These are phyloP conservation scores for Epichloe gansuensis DNA, from an alignment of 2,329 filamentous ascomycete species.

Conservation along the genomic window DNA sequence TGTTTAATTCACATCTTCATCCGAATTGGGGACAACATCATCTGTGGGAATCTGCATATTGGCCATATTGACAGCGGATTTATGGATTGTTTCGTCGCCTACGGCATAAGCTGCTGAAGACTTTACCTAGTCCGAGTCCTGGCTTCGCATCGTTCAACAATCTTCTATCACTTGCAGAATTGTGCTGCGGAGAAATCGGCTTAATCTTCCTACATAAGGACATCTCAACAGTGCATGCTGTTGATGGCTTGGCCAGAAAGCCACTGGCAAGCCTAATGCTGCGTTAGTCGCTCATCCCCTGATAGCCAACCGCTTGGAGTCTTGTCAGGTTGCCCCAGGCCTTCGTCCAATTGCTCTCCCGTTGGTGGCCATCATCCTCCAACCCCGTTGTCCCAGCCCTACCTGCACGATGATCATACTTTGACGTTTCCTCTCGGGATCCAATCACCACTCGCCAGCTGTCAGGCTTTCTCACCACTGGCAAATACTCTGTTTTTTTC, in stretches of 20 bases:
- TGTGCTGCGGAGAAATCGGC: not conserved
- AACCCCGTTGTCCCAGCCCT: not conserved
- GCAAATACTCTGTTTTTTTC: not conserved
- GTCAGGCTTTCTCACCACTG: not conserved
- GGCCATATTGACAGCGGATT: not conserved
- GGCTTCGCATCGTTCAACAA: not conserved
- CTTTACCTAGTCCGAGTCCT: not conserved
- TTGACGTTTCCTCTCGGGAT: not conserved
- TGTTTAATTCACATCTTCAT: not conserved
- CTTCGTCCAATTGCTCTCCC: not conserved
- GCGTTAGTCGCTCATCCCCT: conserved; percentile 2
- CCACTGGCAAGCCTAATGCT: conserved; percentile 1
- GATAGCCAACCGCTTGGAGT: not conserved
- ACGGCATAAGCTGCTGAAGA: not conserved
- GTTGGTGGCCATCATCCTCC: not conserved
- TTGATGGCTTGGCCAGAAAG: not conserved
- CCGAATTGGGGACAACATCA: not conserved
- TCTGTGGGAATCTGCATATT: not conserved
- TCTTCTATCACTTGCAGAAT: not conserved
- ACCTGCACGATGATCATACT: not conserved
- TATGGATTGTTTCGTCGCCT: not conserved
- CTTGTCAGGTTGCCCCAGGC: not conserved
- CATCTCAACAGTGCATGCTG: not conserved
- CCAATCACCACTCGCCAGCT: conserved; percentile 7
- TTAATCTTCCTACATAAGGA: not conserved